Evolutionary conservation across 345 rosid genomes (phyloP).

Genomic region (Syzygium oleosum): DNA sequence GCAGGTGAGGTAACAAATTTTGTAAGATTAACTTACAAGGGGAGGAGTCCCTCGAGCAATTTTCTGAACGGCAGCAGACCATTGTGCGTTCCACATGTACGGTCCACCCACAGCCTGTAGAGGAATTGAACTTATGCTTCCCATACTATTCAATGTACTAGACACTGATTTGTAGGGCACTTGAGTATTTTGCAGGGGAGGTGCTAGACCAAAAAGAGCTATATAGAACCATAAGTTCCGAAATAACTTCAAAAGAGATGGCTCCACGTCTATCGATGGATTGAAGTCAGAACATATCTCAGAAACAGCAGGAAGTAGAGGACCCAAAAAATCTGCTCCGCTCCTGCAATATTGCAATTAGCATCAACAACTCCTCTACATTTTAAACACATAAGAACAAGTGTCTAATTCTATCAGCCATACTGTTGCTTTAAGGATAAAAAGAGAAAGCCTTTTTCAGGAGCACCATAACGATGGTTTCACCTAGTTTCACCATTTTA

Average conservation of each 20-base stretch:
- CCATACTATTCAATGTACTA: constrained; percentile 56
- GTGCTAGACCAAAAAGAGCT: constrained; percentile 97
- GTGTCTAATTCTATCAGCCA: neutral
- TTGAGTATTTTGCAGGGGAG: constrained; percentile 66
- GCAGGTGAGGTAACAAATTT: neutral
- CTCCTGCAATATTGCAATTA: constrained; percentile 46
- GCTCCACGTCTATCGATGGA: constrained; percentile 78
- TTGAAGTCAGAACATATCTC: constrained; percentile 96
- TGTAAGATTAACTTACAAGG: constrained; percentile 55
- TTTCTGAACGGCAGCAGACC: constrained; percentile 84
- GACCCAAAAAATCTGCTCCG: constrained; percentile 97
- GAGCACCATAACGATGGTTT: neutral
- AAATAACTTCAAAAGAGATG: constrained; percentile 87
- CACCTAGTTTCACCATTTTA: neutral
- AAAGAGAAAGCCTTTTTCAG: neutral
- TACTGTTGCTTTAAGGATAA: neutral
- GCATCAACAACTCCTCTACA: neutral
- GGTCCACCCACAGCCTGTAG: constrained; percentile 97
- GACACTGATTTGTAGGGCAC: constrained; percentile 64
- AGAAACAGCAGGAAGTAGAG: constrained; percentile 95
- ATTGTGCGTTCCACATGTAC: constrained; percentile 78
- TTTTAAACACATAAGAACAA: neutral
- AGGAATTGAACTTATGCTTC: constrained; percentile 62
- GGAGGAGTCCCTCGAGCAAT: constrained; percentile 99
- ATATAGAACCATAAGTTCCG: constrained; percentile 98